Percentiles rank a stretch among this genome's conserved stretches.
These are phyloP conservation scores for Tephrocybe sp. DNA, from an alignment of 768 basidiomycete species.

Conservation along the genomic window DNA sequence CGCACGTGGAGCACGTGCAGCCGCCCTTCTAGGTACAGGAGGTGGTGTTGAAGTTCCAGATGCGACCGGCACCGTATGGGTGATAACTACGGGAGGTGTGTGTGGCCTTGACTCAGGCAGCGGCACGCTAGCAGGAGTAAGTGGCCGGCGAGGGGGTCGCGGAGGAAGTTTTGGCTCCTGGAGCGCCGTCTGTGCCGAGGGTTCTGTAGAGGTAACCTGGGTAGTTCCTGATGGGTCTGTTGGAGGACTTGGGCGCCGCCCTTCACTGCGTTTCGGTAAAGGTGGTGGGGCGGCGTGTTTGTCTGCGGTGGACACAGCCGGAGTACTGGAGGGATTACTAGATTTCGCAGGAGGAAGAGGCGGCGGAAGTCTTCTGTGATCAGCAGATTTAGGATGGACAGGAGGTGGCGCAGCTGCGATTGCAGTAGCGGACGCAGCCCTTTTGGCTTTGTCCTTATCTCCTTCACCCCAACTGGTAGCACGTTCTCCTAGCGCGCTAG, in stretches of 20 bases:
- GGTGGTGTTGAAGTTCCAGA: constrained; percentile 35
- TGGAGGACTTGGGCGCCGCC: constrained; percentile 23
- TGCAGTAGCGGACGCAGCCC: constrained; percentile 2
- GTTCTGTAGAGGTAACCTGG: background rate
- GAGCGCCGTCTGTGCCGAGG: background rate
- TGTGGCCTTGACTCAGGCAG: constrained; percentile 44
- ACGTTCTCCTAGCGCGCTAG: constrained; percentile 56
- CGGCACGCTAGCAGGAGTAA: constrained; percentile 34
- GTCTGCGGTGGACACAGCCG: constrained; percentile 21
- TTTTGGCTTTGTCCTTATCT: constrained; percentile 36
- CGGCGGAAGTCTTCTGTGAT: constrained; percentile 28
- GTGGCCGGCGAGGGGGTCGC: constrained; percentile 18
- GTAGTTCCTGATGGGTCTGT: background rate
- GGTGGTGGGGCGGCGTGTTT: constrained; percentile 38
- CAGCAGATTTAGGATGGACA: constrained; percentile 13
- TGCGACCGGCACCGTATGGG: constrained; percentile 14
- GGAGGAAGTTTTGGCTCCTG: constrained; percentile 14
- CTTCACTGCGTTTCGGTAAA: constrained; percentile 46
- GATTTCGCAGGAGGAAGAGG: constrained; percentile 19
- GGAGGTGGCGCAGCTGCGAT: constrained; percentile 6
- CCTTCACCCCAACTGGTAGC: constrained; percentile 54
- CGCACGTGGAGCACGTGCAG: constrained; percentile 44
- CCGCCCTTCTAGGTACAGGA: constrained; percentile 65
- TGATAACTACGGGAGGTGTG: constrained; percentile 30
- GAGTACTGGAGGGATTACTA: constrained; percentile 14